Percentiles rank a stretch among this genome's conserved stretches.
phyloP scores from a whole-genome alignment of 495 filamentous ascomycete species.

The Daldinia caldariorum region DNA sequence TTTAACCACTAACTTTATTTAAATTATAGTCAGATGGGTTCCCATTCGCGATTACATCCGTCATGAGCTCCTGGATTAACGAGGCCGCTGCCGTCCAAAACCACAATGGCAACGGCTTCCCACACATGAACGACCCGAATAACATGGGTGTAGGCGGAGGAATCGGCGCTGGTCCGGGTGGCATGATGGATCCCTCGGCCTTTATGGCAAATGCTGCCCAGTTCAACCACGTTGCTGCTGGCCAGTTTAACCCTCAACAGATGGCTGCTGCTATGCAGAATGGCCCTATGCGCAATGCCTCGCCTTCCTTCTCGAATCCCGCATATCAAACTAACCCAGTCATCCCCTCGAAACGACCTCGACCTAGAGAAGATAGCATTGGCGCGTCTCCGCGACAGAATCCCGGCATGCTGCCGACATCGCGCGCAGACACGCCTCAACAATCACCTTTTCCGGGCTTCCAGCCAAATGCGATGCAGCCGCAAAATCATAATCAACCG shows the following conservation, averaged over 20 bases:
- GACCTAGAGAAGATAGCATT: conserved; percentile 84
- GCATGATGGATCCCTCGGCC: conserved; percentile 65
- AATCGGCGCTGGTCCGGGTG: conserved; percentile 33
- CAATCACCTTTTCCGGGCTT: conserved; percentile 70
- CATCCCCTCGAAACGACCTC: conserved; percentile 86
- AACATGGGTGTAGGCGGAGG: conserved; percentile 53
- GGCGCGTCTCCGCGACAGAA: conserved; percentile 82
- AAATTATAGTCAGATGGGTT: conserved; percentile 61
- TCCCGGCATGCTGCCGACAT: conserved; percentile 76
- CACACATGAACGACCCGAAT: conserved; percentile 66
- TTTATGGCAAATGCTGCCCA: conserved; percentile 63
- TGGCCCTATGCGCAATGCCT: conserved; percentile 80
- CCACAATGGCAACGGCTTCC: conserved; percentile 82
- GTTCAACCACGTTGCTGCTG: conserved; percentile 59
- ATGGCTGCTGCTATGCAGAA: conserved; percentile 80
- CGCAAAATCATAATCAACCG: conserved; percentile 66
- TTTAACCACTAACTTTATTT: conserved; percentile 59
- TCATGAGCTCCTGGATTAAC: conserved; percentile 87
- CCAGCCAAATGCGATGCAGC: conserved; percentile 66
- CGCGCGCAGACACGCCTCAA: conserved; percentile 92
- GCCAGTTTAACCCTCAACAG: conserved; percentile 68
- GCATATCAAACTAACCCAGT: conserved; percentile 82
- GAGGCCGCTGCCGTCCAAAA: conserved; percentile 76
- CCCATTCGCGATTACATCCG: conserved; percentile 51
- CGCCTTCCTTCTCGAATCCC: conserved; percentile 74